A percentile compares a stretch with the other conserved stretches of the same genome.
Conservation (phyloP, 139 green algal species). For the Nannochloris sp. region DNA sequence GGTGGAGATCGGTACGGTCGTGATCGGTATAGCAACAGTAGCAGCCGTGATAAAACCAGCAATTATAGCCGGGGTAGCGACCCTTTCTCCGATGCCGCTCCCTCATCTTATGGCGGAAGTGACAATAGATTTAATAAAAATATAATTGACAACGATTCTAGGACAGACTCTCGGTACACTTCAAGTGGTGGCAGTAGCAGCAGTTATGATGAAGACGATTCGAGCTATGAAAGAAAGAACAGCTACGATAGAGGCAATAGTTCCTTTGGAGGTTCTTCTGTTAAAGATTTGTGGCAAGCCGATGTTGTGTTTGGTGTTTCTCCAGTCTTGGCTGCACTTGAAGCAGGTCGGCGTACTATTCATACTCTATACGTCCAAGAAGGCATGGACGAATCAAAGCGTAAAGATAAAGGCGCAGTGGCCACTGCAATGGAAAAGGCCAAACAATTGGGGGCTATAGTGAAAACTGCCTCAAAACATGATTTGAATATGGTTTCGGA, state of each 20-base stretch:
- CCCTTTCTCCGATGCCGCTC: not conserved
- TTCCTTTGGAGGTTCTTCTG: too few species aligned
- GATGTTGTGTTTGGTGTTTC: conserved; percentile 70
- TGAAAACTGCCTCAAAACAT: conserved; percentile 57
- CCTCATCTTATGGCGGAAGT: too few species aligned
- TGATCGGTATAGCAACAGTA: too few species aligned
- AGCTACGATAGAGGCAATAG: not conserved
- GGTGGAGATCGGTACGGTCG: too few species aligned
- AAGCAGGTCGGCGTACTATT: conserved; percentile 24
- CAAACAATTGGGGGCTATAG: conserved; percentile 13
- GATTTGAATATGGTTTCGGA: conserved; percentile 80
- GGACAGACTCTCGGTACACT: not conserved
- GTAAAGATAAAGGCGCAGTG: conserved; percentile 46
- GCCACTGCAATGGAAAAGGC: conserved; percentile 15
- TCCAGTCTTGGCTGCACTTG: conserved; percentile 62
- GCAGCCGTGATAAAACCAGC: too few species aligned
- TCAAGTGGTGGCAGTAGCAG: not conserved
- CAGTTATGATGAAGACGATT: too few species aligned
- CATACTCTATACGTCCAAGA: conserved; percentile 44
- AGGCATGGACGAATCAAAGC: conserved; percentile 33
- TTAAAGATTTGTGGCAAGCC: conserved; percentile 11
- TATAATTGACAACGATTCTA: not conserved
- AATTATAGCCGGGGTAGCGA: not conserved
- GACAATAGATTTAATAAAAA: not conserved
- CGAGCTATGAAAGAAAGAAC: too few species aligned